Evolutionary conservation across 352 stramenopile species (phyloP), one percentile per base, ranked within the genome.

Genomic region (Globisporangium spinosum): DNA sequence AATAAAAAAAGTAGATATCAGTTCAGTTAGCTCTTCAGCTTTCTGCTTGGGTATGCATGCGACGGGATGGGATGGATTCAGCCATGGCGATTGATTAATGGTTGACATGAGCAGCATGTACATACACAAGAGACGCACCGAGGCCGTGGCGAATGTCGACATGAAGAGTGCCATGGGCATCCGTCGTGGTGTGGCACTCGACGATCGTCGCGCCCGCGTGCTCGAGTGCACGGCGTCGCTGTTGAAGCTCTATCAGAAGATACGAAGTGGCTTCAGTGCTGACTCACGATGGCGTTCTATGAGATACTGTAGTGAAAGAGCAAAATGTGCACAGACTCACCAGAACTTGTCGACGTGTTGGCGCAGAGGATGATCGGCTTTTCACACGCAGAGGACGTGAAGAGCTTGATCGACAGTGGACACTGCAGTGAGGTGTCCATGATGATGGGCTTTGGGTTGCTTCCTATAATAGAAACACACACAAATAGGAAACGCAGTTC

Each of bases 391-490:
- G 75, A 5, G n/a, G 79, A 72, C 2, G 83, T 94, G 63, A 97
- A 90, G 0, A 97, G 70, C 69, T 95, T 95, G 64, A 91, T 90
- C 3, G 29, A 55, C 9, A 82, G 69, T 15, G 89, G 89, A 45
- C 83, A 91, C n/a, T 73, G 73, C 57, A 97, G 63, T 2, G 76
- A 59, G 12, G 85, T 80, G 65, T 97, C 89, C 10, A 97, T 65
- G 10, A 97, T 82, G 49, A 97, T 81, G 10, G 89, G 89, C 56
- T 73, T 75, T 0, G 89, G 89, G 58, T 89, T 93, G 0, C 29
- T 59, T 10, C 82, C 86, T 94, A 54, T 5, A 12, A 34, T 57
- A 10, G 35, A 45, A 59, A 40, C 1, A 32, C 40, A 54, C 2
- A 32, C 10, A 29, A 59, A 66, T n/a, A 23, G 13, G 8, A 22